Base-by-base conservation (phyloP, 768 basidiomycete species). In the Hypholoma fasciculare region DNA sequence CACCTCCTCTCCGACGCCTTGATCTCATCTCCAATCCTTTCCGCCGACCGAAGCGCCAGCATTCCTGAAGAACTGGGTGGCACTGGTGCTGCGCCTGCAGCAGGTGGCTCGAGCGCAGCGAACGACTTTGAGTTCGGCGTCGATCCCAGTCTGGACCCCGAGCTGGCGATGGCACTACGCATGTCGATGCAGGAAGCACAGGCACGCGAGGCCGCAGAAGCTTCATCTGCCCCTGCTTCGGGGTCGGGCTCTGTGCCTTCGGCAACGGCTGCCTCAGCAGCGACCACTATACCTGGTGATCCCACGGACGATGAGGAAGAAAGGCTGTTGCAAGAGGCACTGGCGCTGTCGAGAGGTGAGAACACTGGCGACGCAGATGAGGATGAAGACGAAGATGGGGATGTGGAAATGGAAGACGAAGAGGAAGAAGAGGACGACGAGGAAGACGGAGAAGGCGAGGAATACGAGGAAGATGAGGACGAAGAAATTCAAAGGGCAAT, bases 131-230 rank as follows among this genome's bases (percentile, higher is more conserved):
- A 93, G 67, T 96, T 94, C 64, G 92, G 92, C 51, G 88, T 99
- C 4, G 97, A 98, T 72, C 96, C 97, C 4, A 93, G 86, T 69
- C 80, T 98, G 59, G 96, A 98, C 69, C 96, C 96, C 0, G 96
- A 98, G 71, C 80, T 99, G 48, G 96, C 97, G 2, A 94, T 98
- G 94, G 96, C 95, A 9, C 82, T 99, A 42, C 90, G 96, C 37
- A 93, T 98, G 92, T 98, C 96, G 1, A 87, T 98, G 82, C 92
- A 96, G 76, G 95, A 97, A 69, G 94, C 94, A 51, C 86, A 88
- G 67, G 93, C 92, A 16, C 87, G 95, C 12, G 80, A 83, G 70
- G 79, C 78, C 6, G 82, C 78, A 11, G 83, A 78, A 50, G 76
- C 82, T 16, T 75, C 79, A n/a, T 67, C 77, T 13, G 60, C 76